Percentiles rank a stretch among this genome's conserved stretches.
Evolutionary conservation across 2,329 filamentous ascomycete genomes (phyloP).

Genomic region (Talaromyces albobiverticillius): DNA sequence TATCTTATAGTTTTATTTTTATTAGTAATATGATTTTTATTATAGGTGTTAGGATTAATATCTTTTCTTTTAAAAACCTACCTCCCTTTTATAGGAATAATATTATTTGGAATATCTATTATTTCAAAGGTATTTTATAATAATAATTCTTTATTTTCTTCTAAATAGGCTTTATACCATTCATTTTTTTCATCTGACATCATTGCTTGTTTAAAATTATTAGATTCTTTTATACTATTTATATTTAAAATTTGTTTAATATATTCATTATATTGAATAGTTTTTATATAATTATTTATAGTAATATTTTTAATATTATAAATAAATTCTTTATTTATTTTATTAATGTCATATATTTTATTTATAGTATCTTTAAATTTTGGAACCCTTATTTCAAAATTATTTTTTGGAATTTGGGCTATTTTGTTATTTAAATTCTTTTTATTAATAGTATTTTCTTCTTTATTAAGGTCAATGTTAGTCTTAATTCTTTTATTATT

Average conservation of each 20-base stretch:
- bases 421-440: too few species aligned
- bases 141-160: slow-evolving; percentile 1
- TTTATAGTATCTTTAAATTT: background rate
- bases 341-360: background rate
- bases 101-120: background rate
- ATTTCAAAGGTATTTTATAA: background rate
- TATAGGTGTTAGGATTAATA: background rate
- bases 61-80: background rate
- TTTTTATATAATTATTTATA: background rate
- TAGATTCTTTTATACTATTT: background rate
- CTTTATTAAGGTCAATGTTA: too few species aligned
- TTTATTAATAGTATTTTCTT: too few species aligned
- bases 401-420: background rate
- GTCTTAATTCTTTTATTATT: background rate
- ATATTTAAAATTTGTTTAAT: background rate
- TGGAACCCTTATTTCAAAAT: background rate
- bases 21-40: background rate
- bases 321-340: background rate
- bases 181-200: background rate
- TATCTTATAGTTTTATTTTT: background rate
- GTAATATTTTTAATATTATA: background rate
- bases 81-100: background rate
- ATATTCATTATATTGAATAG: background rate
- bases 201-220: background rate
- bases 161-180: background rate